Conservation (phyloP, 768 basidiomycete genomes). For the Phlebiopsis flavidoalba region DNA sequence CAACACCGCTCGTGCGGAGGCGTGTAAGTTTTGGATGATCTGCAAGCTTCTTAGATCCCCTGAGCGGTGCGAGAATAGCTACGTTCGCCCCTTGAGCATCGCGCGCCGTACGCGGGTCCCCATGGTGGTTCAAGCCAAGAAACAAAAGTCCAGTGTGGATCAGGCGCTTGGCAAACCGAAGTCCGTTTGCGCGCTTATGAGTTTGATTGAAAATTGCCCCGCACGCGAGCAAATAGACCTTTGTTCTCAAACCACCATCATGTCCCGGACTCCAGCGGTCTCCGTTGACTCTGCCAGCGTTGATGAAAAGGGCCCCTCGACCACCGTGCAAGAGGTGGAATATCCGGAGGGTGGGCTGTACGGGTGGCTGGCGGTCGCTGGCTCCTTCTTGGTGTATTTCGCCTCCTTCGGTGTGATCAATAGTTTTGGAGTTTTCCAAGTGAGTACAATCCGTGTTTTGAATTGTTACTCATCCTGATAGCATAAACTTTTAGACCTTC, state of each 20-base stretch:
- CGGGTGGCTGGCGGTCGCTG: conserved; percentile 4
- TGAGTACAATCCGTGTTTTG: background rate
- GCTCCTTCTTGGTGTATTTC: conserved; percentile 9
- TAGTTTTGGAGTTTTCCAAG: conserved; percentile 8
- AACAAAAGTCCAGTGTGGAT: background rate
- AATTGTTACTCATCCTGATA: background rate
- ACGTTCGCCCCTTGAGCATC: background rate
- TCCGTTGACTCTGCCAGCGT: background rate
- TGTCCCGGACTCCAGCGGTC: background rate
- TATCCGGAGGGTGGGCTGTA: background rate
- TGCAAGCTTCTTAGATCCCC: background rate
- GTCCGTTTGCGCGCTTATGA: background rate
- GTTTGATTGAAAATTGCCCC: background rate
- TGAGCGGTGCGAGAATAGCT: background rate
- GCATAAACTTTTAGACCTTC: background rate
- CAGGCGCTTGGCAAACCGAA: background rate
- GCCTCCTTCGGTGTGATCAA: conserved; percentile 10
- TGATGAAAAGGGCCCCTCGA: background rate
- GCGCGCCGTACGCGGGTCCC: background rate
- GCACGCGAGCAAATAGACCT: background rate
- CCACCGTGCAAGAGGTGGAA: background rate
- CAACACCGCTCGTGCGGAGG: background rate
- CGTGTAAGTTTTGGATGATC: background rate
- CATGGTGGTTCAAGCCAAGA: background rate
- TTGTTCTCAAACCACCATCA: background rate